Evolutionary conservation across 257 asterid genomes (phyloP).

Genomic region (Mitragyna speciosa): DNA sequence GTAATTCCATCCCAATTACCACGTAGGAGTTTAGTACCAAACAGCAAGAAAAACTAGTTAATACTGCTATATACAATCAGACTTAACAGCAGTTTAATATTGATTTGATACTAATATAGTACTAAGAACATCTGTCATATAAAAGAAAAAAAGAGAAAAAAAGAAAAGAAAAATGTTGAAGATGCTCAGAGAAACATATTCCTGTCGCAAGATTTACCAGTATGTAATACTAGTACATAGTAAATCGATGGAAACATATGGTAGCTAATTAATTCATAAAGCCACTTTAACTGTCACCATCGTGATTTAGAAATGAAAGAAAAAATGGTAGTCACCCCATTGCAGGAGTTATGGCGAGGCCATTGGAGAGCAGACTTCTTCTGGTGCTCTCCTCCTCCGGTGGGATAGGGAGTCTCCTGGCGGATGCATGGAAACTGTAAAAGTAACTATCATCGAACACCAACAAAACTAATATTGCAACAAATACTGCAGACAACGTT

Average conservation of each 20-base stretch:
- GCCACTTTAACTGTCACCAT: too few species aligned
- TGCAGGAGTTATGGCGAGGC: slow-evolving; percentile 9
- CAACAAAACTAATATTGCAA: neutral
- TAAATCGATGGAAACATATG: neutral
- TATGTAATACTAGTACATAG: neutral
- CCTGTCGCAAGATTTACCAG: neutral
- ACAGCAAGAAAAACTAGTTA: too few species aligned
- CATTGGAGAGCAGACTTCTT: slow-evolving; percentile 13
- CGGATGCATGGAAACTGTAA: neutral
- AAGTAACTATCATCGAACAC: too few species aligned
- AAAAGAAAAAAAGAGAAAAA: too few species aligned
- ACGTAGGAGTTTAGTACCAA: too few species aligned
- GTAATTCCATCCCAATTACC: too few species aligned
- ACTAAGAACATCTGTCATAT: too few species aligned
- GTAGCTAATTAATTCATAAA: neutral
- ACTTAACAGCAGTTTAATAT: neutral
- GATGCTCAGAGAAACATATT: neutral
- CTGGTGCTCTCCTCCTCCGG: neutral
- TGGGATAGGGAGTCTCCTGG: neutral
- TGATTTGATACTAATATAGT: too few species aligned
- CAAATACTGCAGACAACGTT: neutral
- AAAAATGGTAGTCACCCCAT: slow-evolving; percentile 1
- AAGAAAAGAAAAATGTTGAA: too few species aligned
- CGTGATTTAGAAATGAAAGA: too few species aligned
- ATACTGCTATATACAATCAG: neutral